Conservation (phyloP, 176 grass and related monocot genomes). For the Otatea glauca region DNA sequence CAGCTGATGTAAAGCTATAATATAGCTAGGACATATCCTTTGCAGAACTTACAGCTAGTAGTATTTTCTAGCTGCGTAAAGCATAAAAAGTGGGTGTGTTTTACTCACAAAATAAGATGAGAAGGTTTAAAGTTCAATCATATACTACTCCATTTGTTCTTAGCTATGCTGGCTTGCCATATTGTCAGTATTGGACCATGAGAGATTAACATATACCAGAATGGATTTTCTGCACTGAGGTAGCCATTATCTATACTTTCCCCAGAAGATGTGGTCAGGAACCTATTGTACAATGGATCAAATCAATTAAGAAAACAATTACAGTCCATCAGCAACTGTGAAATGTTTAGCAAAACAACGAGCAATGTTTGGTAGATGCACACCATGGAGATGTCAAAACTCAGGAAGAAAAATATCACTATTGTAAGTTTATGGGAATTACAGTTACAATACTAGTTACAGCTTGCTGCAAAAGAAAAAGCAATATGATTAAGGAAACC, state of each 20-base stretch:
- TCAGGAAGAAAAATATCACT: neutral
- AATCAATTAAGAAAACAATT: neutral
- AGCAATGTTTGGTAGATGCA: neutral
- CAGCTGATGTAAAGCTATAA: neutral
- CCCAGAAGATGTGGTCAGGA: neutral
- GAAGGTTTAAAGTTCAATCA: neutral
- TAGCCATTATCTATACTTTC: neutral
- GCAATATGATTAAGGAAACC: neutral
- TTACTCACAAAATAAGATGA: neutral
- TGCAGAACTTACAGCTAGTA: neutral
- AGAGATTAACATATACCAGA: neutral
- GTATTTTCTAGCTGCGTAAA: neutral
- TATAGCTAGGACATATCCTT: neutral
- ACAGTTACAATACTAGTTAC: conserved; percentile 6
- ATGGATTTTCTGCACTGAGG: neutral
- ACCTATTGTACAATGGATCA: neutral
- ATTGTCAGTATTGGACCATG: conserved; percentile 2
- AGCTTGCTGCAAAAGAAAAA: neutral
- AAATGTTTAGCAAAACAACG: neutral
- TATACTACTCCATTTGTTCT: neutral
- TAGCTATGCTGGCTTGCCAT: neutral
- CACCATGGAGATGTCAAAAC: neutral
- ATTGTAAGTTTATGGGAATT: neutral
- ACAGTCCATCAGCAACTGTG: neutral
- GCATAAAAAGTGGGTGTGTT: neutral